Conservation (phyloP, 257 asterid species). For the Thymus quinquecostatus region DNA sequence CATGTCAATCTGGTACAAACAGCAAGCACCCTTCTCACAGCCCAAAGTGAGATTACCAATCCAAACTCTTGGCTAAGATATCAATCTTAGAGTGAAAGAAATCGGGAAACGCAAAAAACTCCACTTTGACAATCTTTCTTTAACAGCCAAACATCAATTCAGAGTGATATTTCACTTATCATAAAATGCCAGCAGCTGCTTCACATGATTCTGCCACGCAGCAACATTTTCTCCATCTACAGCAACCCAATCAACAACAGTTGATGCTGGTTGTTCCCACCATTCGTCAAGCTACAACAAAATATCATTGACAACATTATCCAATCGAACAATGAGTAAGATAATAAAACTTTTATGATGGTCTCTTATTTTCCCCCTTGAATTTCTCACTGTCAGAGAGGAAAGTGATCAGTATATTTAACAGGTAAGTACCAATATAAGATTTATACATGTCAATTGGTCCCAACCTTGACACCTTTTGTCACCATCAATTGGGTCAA, state of each 20-base stretch:
- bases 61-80: not conserved
- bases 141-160: conserved; percentile 29
- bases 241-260: conserved; percentile 94
- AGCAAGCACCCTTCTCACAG: not conserved
- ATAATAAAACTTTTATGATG: not conserved
- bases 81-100: conserved; percentile 10
- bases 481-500: too few relatives aligned
- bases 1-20: not conserved
- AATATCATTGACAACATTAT: conserved; percentile 9
- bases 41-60: too few relatives aligned
- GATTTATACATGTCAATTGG: too few relatives aligned
- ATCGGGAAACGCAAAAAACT: not conserved
- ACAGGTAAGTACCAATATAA: too few relatives aligned
- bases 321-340: not conserved
- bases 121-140: conserved; percentile 5
- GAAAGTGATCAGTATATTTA: too few relatives aligned
- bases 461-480: too few relatives aligned
- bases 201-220: conserved; percentile 93
- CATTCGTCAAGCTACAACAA: conserved; percentile 87
- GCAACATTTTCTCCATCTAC: conserved; percentile 96
- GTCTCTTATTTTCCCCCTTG: too few relatives aligned
- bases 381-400: too few relatives aligned
- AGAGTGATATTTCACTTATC: conserved; percentile 56
- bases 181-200: conserved; percentile 84
- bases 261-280: conserved; percentile 99